Conservation (phyloP, 1,139 yeast species). For the Saccharomycopsis hybrid region DNA sequence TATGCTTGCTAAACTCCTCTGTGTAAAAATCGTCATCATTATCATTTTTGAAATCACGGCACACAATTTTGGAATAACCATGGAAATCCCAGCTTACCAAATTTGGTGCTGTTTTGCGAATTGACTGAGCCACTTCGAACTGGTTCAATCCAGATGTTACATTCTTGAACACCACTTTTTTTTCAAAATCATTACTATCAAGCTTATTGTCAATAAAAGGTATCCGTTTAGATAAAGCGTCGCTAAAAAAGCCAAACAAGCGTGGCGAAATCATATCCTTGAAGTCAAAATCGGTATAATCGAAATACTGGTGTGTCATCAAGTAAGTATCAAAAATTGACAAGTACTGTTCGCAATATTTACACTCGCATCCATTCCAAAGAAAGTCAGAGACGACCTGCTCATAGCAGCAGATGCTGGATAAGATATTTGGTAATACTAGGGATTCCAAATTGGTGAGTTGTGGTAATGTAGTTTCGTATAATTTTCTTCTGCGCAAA, state of each 20-base stretch:
- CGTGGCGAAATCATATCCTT: slow-evolving; percentile 57
- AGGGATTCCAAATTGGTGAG: slow-evolving; percentile 37
- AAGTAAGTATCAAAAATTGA: slow-evolving; percentile 49
- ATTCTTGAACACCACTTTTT: background rate
- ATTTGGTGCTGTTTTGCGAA: slow-evolving; percentile 16
- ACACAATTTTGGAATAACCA: slow-evolving; percentile 15
- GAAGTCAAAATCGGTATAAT: slow-evolving; percentile 36
- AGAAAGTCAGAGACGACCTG: slow-evolving; percentile 59
- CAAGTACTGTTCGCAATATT: slow-evolving; percentile 43
- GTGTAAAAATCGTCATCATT: slow-evolving; percentile 18
- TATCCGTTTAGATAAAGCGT: slow-evolving; percentile 35
- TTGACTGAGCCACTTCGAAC: background rate
- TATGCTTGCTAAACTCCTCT: slow-evolving; percentile 14
- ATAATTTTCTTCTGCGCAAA: slow-evolving; percentile 47
- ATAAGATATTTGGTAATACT: slow-evolving; percentile 51
- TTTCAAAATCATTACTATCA: too few species aligned
- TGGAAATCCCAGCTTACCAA: slow-evolving; percentile 38
- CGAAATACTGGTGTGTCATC: slow-evolving; percentile 56
- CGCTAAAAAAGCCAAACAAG: slow-evolving; percentile 47
- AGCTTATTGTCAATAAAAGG: slow-evolving; percentile 22
- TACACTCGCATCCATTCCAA: slow-evolving; percentile 74
- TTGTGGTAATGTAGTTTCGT: slow-evolving; percentile 41
- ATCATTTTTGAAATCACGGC: slow-evolving; percentile 19
- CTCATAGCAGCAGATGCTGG: slow-evolving; percentile 59
- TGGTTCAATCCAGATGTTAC: background rate